Conservation (phyloP, 352 stramenopile species). For the Elongisporangium prolatum region DNA sequence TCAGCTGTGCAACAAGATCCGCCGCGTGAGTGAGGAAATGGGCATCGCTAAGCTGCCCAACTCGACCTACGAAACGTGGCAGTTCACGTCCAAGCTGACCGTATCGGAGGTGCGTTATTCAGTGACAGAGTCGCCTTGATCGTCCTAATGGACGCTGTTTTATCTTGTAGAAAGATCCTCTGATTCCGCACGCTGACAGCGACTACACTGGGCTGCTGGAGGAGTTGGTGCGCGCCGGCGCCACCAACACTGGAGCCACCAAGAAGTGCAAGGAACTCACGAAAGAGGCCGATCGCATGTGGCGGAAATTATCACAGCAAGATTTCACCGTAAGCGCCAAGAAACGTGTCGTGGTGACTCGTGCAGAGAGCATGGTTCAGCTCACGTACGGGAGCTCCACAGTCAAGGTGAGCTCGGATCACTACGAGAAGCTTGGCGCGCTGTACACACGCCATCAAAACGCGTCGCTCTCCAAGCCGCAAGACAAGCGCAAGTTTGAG, state of each 20-base stretch:
- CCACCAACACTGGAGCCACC: slow-evolving; percentile 48
- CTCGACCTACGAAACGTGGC: slow-evolving; percentile 82
- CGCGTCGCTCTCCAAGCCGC: slow-evolving; percentile 10
- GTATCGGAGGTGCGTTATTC: slow-evolving; percentile 36
- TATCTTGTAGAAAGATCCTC: slow-evolving; percentile 34
- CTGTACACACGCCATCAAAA: slow-evolving; percentile 66
- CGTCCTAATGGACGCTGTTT: not conserved
- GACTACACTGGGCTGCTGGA: slow-evolving; percentile 71
- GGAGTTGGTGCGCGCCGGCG: slow-evolving; percentile 69
- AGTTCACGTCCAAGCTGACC: slow-evolving; percentile 73
- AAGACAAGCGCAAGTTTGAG: slow-evolving; percentile 47
- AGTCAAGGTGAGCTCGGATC: slow-evolving; percentile 76
- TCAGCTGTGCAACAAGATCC: slow-evolving; percentile 65
- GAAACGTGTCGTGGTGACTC: slow-evolving; percentile 36
- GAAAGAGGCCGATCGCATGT: slow-evolving; percentile 42
- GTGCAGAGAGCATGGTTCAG: slow-evolving; percentile 30
- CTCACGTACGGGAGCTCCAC: slow-evolving; percentile 61
- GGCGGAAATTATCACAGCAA: slow-evolving; percentile 48
- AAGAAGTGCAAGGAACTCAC: slow-evolving; percentile 64
- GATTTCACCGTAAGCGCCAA: slow-evolving; percentile 36
- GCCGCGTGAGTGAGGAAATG: slow-evolving; percentile 57
- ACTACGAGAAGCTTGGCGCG: slow-evolving; percentile 84
- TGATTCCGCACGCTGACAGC: slow-evolving; percentile 64
- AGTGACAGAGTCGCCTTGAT: not conserved
- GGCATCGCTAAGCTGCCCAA: slow-evolving; percentile 76